Base-by-base conservation (phyloP, 441 rosid species). In the Pelargonium australe region DNA sequence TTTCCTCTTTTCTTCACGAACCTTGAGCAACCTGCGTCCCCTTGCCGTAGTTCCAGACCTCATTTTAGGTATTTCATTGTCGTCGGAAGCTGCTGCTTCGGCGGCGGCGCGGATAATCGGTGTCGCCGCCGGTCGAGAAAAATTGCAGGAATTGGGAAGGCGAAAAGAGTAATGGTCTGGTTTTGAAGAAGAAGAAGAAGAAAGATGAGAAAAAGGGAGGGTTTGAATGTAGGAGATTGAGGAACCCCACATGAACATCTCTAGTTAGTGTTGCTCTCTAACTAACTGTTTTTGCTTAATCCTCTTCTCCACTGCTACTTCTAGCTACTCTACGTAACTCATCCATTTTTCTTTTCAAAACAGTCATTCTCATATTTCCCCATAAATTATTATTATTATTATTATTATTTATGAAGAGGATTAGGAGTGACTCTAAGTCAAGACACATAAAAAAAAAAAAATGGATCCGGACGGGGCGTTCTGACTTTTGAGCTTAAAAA, bases 41-140 rank as follows among this genome's bases (percentile, higher is more conserved):
- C 98, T 86, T 1, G 98, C 98, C 11, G 84, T 84, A 20, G 96
- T 93, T 12, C 97, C 96, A 0, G 97, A 93, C 19, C 86, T 83
- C 31, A 2, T 25, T 28, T 75, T 86, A 6, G 41, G 25, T 23
- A 28, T 60, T 64, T 63, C 70, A 5, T 23, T 25, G 25, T 23
- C 63, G 63, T 51, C 58, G 19, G 17, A 25, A 25, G 3, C 31
- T 25, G 31, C 31, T 25, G 31, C 31, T 25, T 20, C 23, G 23
- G 58, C 4, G 17, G 17, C 58, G 58, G 14, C 5, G n/a, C 58
- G n/a, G 58, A 51, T 51, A 5, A 16, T 12, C 58, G 17, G 58
- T 25, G 19, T 51, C 58, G 58, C 19, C 58, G 58, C 58, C 58
- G 58, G 31, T 25, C 7, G 58, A 51, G 58, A 51, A n/a, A 51